Evolutionary conservation across 78 protist species (phyloP), one percentile per base, ranked within the genome.

Genomic region (Emiliania huxleyi): DNA sequence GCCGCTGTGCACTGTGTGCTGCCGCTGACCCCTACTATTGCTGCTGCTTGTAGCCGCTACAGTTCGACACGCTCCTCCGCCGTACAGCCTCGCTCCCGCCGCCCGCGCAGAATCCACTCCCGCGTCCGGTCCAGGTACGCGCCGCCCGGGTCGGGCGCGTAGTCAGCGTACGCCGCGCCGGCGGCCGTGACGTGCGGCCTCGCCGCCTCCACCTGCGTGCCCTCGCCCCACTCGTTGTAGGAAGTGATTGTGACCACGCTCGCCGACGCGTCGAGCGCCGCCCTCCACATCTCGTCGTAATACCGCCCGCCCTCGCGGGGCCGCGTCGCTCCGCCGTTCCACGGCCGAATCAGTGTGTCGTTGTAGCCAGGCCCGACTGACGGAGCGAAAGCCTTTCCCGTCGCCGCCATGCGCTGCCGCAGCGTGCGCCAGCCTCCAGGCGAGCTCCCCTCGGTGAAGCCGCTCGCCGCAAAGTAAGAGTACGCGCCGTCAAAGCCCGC

Each of bases 181-280:
- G 11, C 15, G 12, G 5, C 4, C 15, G 81, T 15, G 23, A 8
- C n/a, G 15, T 85, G 90, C 3, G 56, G 23, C n/a, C 37, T 3
- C 0, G 94, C 94, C 1, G 91, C 69, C 52, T 92, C 94, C 0
- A 92, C 83, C 94, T 92, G 94, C 18, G 94, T 92, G 37, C 94
- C 94, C 62, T 92, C 94, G 21, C 91, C 90, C 94, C 94, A 92
- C 38, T 92, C 94, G n/a, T 92, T 92, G 91, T 83, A 92, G 46
- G 77, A 48, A 33, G 94, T 92, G 49, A 92, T 81, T 2, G 91
- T n/a, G 18, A 92, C 52, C 12, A 55, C 44, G 38, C 12, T 0
- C 90, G 81, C 43, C 49, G 6, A 40, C 0, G 89, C 69, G 25
- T 71, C 73, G n/a, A 77, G 5, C 6, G 93, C 93, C 26, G 90